Evolutionary conservation across 169 alveolate species (phyloP), one percentile per base, ranked within the genome.

Genomic region (Plasmodium chabaudi): DNA sequence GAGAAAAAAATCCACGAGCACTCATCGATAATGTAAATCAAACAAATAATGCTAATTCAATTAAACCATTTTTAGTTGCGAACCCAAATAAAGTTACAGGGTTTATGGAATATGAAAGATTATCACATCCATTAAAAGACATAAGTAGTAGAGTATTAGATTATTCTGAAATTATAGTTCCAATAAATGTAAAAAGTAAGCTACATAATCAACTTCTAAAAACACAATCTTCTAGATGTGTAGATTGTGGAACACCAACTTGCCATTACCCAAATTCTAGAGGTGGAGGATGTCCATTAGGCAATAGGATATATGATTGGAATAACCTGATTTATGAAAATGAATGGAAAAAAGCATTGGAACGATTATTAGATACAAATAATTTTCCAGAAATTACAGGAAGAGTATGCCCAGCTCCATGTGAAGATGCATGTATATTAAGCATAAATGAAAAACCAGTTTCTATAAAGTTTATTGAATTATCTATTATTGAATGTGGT

Each of bases 231-330:
- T 73, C 94, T 9, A 69, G 96, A 57, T 93, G 96, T 86, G 91
- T 91, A 68, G 96, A 93, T 67, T 93, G 96, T 63, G 96, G 96
- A 56, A 91, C 94, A 3, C 96, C 96, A 9, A 88, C 92, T 34
- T 93, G 96, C 67, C 94, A 93, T 87, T 87, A 84, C 47, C 93
- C 92, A 9, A 89, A 91, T 47, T 73, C 90, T 15, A 87, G 90
- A n/a, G 94, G 94, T 1, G 94, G 95, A 25, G 95, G 95, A 13
- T 93, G 95, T 25, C 95, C 95, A 27, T 71, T 93, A 73, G 95
- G 94, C 19, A 93, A 93, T 56, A 67, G 94, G 39, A 93, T 93
- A 53, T 93, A 92, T 61, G 93, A 91, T 27, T 93, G 94, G 94
- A 93, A 93, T 51, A 89, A 89, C 82, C 72, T 88, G 68, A 87